Evolutionary conservation across 495 filamentous ascomycete species (phyloP), one percentile per base, ranked within the genome.

Genomic region (Podospora anserina): DNA sequence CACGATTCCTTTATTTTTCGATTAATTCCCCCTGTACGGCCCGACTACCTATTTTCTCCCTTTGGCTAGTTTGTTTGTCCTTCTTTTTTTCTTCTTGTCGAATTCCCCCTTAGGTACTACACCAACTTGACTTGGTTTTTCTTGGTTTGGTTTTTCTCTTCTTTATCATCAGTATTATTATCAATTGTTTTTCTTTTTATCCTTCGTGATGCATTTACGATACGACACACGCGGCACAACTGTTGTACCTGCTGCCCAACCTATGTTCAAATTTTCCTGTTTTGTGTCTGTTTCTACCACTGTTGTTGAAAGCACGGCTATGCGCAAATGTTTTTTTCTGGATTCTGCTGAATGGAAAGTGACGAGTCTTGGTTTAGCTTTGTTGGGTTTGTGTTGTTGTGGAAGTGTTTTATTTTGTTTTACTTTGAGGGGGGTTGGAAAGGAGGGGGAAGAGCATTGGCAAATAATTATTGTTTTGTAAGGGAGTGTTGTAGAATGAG

Each of bases 121-220:
- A 49, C 30, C 23, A 23, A 32, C 39, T 49, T 49, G 39, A 49
- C 39, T 49, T 49, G 39, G 39, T 49, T 49, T 49, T 20, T 57
- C 23, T 23, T 59, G 26, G 23, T 23, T 23, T 23, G 23, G 23
- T 59, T 67, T 28, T 28, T 44, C 61, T 44, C 30, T 18, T 63
- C 28, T 49, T 6, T n/a, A 63, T 18, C 18, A 7, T n/a, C 3
- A 44, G 4, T 30, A 26, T 62, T 26, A 19, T 63, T 62, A 19
- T 26, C 61, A 56, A 23, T 23, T 23, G 23, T 23, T 23, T 57
- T 66, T 7, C 26, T 26, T 56, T 9, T 61, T 61, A 28, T 15
- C 49, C 34, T 60, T 60, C 26, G 53, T 61, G 11, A 67, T 67
- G 58, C 58, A 67, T 59, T 67, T 59, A 67, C 28, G 65, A 67